These are phyloP conservation scores for Detonula confervacea DNA, from an alignment of 352 stramenopile species.

Conservation along the genomic window DNA sequence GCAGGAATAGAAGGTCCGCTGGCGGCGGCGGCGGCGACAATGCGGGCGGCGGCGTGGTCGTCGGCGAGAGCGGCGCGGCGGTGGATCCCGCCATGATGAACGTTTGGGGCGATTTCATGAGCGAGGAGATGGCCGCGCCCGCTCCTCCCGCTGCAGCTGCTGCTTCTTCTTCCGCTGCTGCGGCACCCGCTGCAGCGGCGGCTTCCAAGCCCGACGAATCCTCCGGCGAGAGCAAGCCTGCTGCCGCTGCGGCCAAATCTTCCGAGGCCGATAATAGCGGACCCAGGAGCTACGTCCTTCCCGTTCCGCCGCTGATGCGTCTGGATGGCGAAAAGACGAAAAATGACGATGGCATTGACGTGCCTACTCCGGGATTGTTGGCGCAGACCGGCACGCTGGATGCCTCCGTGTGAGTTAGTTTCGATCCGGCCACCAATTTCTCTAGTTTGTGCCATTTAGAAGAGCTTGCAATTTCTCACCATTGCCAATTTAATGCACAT, in stretches of 20 bases:
- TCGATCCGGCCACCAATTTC: no score
- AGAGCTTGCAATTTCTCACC: no score
- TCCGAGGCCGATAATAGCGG: constrained; percentile 1
- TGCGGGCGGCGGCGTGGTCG: no score
- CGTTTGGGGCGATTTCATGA: constrained; percentile 84
- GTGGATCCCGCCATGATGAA: constrained; percentile 48
- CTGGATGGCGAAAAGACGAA: constrained; percentile 12
- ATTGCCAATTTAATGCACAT: constrained; percentile 30
- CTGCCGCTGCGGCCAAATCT: not conserved
- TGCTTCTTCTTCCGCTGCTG: not conserved
- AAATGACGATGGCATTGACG: not conserved
- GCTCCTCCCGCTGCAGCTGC: not conserved
- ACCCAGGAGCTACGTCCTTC: constrained; percentile 36
- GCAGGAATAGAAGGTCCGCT: constrained; percentile 5
- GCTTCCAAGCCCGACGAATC: not conserved
- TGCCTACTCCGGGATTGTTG: constrained; percentile 47
- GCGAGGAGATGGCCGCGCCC: constrained; percentile 60
- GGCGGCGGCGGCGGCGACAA: not conserved
- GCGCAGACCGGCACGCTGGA: constrained; percentile 83
- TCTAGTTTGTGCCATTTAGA: no score
- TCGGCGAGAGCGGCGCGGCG: no score
- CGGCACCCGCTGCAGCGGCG: not conserved
- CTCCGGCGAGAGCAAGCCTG: not conserved
- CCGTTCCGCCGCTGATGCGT: constrained; percentile 12
- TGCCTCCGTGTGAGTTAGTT: constrained; percentile 60